Conservation (phyloP, 2,329 filamentous ascomycete genomes). For the Chrysosphaeria jannelii region DNA sequence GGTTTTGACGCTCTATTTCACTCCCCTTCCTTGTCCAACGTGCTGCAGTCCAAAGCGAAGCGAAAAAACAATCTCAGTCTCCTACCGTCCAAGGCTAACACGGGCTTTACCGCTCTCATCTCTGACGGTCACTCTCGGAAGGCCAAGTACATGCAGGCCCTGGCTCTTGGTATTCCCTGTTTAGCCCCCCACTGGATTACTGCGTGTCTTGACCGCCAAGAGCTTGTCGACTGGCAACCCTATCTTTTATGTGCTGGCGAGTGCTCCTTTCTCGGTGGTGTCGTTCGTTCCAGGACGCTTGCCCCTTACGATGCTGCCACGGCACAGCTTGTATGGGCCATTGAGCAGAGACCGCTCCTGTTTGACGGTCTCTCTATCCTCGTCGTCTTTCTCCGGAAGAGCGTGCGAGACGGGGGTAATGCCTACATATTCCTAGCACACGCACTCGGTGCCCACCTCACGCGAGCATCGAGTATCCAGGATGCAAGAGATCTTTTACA, state of each 20-base stretch:
- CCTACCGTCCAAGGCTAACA: conserved; percentile 16
- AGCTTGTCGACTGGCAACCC: conserved; percentile 40
- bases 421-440: conserved; percentile 57
- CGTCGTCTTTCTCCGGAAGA: conserved; percentile 29
- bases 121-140: conserved; percentile 65
- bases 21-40: conserved; percentile 9
- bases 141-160: conserved; percentile 78
- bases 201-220: conserved; percentile 30
- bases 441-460: conserved; percentile 44
- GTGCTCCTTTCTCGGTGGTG: conserved; percentile 45
- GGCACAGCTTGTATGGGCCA: conserved; percentile 23
- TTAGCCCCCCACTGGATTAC: conserved; percentile 57
- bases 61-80: conserved; percentile 18
- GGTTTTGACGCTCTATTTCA: conserved; percentile 67
- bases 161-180: conserved; percentile 70
- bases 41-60: conserved; percentile 6
- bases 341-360: conserved; percentile 29
- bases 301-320: conserved; percentile 23
- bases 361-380: conserved; percentile 36
- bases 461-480: conserved; percentile 30
- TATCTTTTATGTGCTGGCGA: conserved; percentile 71
- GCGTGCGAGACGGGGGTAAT: conserved; percentile 31
- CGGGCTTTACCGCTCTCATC: conserved; percentile 62
- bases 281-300: conserved; percentile 44
- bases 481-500: conserved; percentile 30